These are phyloP conservation scores for Sphenostylis stenocarpa DNA, from an alignment of 306 rosid genomes.

Conservation along the genomic window DNA sequence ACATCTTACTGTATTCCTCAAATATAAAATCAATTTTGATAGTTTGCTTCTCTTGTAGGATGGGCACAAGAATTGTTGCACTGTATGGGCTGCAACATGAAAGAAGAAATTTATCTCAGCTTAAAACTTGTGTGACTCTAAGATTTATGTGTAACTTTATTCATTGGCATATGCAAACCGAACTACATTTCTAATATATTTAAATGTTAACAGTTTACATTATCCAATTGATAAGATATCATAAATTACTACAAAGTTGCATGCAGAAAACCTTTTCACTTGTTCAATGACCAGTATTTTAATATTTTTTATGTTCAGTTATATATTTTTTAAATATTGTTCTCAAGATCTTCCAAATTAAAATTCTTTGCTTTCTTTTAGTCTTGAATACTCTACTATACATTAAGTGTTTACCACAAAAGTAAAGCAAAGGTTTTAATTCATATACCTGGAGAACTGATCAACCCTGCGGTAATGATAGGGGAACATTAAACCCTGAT, in stretches of 20 bases:
- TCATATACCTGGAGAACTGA: conserved; percentile 78
- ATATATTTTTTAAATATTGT: conserved; percentile 4
- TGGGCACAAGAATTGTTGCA: conserved; percentile 60
- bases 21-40: conserved; percentile 76
- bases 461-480: conserved; percentile 74
- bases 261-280: not conserved
- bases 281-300: not conserved
- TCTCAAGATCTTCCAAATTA: not conserved
- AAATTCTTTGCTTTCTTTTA: not conserved
- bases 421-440: conserved; percentile 20
- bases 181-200: not conserved
- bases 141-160: not conserved
- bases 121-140: conserved; percentile 19
- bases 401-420: conserved; percentile 15
- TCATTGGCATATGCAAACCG: not conserved
- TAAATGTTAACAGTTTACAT: not conserved
- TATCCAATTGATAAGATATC: not conserved
- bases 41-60: conserved; percentile 69
- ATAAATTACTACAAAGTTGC: conserved; percentile 15
- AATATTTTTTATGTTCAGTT: not conserved
- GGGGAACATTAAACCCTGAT: conserved; percentile 31
- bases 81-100: conserved; percentile 78
- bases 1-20: conserved; percentile 77
- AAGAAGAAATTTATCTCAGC: conserved; percentile 28
- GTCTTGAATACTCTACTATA: conserved; percentile 9